A percentile compares a stretch with the other conserved stretches of the same genome.
These are phyloP conservation scores for Thuidium tamariscinum DNA, from an alignment of 225 moss, liverwort and hornwort genomes.

Conservation along the genomic window DNA sequence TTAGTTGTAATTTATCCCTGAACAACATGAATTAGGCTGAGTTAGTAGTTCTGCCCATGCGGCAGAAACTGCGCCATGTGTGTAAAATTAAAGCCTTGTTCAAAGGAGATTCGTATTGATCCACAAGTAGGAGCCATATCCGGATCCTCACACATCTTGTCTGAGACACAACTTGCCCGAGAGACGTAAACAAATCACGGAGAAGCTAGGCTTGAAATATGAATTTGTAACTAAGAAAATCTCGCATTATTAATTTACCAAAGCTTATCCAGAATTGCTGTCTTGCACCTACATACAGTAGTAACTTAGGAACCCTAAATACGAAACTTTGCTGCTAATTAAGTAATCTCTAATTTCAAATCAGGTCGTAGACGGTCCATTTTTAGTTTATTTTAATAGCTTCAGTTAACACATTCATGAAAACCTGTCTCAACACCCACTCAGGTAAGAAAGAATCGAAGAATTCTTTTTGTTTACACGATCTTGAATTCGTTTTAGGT, in stretches of 20 bases:
- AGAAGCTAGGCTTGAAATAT: neutral
- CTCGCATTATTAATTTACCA: neutral
- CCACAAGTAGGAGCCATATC: neutral
- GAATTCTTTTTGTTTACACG: neutral
- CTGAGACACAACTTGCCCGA: neutral
- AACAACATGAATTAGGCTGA: neutral
- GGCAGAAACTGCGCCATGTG: neutral
- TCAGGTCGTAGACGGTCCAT: neutral
- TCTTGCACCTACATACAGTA: neutral
- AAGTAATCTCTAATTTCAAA: neutral
- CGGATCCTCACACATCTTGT: neutral
- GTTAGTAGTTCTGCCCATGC: neutral
- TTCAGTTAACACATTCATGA: too few relatives aligned
- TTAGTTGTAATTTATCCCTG: neutral
- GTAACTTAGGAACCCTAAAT: neutral
- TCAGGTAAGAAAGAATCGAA: neutral
- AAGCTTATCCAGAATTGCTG: neutral
- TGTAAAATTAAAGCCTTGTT: neutral
- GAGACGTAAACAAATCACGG: neutral
- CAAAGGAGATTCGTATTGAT: neutral
- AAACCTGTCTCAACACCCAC: too few relatives aligned
- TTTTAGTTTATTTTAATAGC: neutral
- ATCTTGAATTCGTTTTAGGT: neutral
- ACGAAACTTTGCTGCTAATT: neutral
- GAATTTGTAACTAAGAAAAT: neutral